These are phyloP conservation scores for Plasmopara viticola DNA, from an alignment of 352 stramenopile species.

Conservation along the genomic window DNA sequence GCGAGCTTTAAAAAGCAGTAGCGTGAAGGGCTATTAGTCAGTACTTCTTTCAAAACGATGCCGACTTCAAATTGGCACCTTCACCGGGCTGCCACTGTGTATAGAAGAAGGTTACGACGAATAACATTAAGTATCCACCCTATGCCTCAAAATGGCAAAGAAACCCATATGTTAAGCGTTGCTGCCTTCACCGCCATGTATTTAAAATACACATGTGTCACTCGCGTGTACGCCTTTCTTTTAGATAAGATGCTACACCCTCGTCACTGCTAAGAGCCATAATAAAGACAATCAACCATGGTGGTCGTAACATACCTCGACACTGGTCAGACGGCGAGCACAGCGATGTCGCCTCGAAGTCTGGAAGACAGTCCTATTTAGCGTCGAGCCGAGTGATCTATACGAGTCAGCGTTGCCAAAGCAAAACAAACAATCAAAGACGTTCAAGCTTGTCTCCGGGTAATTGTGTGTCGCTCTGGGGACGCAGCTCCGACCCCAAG, in stretches of 20 bases:
- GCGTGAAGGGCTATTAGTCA: constrained; percentile 5
- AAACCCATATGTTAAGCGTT: constrained; percentile 13
- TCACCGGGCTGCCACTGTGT: constrained; percentile 61
- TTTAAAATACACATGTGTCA: constrained; percentile 25
- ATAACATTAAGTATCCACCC: constrained; percentile 39
- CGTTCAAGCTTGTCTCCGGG: constrained; percentile 46
- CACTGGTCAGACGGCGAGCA: constrained; percentile 13
- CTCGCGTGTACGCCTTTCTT: constrained; percentile 50
- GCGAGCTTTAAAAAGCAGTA: constrained; percentile 34
- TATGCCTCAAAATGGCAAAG: constrained; percentile 8
- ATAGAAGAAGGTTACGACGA: constrained; percentile 58
- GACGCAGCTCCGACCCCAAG: constrained; percentile 31
- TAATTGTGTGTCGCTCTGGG: constrained; percentile 44
- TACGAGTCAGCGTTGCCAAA: no score
- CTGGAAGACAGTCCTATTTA: constrained; percentile 36
- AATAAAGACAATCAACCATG: not conserved
- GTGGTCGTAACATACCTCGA: constrained; percentile 15
- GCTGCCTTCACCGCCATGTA: constrained; percentile 22
- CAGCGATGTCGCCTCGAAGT: constrained; percentile 44
- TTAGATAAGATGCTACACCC: constrained; percentile 65
- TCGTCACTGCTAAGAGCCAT: constrained; percentile 27
- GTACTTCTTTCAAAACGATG: constrained; percentile 3
- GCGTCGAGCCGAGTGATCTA: not conserved
- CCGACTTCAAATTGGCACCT: constrained; percentile 33
- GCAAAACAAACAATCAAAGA: constrained; percentile 32